These are phyloP conservation scores for Ceratocystis cubensis DNA, from an alignment of 2,329 filamentous ascomycete species.

Conservation along the genomic window DNA sequence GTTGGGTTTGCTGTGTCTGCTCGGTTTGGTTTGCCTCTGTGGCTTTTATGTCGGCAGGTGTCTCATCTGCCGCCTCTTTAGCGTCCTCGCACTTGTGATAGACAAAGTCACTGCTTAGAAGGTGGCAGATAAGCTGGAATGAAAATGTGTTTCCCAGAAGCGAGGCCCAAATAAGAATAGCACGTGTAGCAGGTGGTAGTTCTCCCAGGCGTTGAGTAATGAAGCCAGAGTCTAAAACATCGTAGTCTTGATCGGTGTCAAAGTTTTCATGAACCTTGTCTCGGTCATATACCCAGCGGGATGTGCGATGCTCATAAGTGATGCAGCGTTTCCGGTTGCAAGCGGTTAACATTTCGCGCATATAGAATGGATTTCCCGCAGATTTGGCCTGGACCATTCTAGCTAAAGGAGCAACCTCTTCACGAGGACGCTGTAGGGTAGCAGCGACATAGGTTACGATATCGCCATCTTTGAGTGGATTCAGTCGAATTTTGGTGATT, in stretches of 20 bases:
- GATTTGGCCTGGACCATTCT: slow-evolving; percentile 83
- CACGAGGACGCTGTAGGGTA: slow-evolving; percentile 60
- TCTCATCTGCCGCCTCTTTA: neutral
- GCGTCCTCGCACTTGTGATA: slow-evolving; percentile 43
- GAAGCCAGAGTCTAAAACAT: slow-evolving; percentile 71
- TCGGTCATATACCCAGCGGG: slow-evolving; percentile 71
- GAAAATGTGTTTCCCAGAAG: slow-evolving; percentile 73
- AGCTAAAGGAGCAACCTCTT: slow-evolving; percentile 64
- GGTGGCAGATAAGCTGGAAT: slow-evolving; percentile 63
- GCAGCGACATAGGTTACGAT: slow-evolving; percentile 70
- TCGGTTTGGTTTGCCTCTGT: neutral
- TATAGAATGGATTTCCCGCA: slow-evolving; percentile 78
- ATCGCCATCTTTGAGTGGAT: slow-evolving; percentile 63
- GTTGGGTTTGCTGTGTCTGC: slow-evolving; percentile 25
- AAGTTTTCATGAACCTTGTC: slow-evolving; percentile 81
- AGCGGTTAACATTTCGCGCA: slow-evolving; percentile 78
- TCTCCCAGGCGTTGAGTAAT: slow-evolving; percentile 67
- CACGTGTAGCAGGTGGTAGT: slow-evolving; percentile 58
- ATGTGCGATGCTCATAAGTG: slow-evolving; percentile 78
- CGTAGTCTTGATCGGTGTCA: slow-evolving; percentile 62
- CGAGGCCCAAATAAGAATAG: slow-evolving; percentile 75
- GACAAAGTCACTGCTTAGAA: slow-evolving; percentile 64
- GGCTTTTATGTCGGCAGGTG: slow-evolving; percentile 22
- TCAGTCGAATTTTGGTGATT: slow-evolving; percentile 58
- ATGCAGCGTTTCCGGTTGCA: slow-evolving; percentile 80